phyloP scores from a whole-genome alignment of 177 flowering plant species.

The Telopea speciosissima region DNA sequence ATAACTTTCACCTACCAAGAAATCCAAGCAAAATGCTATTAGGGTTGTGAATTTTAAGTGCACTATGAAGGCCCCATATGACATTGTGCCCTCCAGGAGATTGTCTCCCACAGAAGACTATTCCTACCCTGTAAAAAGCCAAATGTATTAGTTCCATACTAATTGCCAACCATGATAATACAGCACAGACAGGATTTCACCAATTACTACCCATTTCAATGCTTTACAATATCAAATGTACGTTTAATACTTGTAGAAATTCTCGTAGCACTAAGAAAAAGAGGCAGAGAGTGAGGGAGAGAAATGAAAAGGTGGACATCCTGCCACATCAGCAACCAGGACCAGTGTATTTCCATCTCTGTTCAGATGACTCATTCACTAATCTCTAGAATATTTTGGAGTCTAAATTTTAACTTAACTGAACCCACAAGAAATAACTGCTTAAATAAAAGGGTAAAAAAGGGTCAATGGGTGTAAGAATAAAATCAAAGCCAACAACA shows the following conservation, averaged over 20 bases:
- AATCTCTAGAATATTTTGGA: too few species aligned
- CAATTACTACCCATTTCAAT: neutral
- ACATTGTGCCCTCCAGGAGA: slow-evolving; percentile 99
- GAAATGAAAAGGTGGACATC: neutral
- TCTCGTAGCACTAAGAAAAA: neutral
- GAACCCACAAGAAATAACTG: neutral
- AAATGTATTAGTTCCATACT: neutral
- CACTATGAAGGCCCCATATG: slow-evolving; percentile 82
- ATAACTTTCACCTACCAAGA: slow-evolving; percentile 48
- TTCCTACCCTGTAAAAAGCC: slow-evolving; percentile 66
- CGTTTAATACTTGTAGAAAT: neutral
- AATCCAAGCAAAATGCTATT: slow-evolving; percentile 76
- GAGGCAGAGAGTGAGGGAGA: neutral
- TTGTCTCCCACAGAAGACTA: slow-evolving; percentile 94
- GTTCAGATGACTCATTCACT: too few species aligned
- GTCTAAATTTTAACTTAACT: too few species aligned
- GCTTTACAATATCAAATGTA: neutral
- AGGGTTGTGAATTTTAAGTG: slow-evolving; percentile 75
- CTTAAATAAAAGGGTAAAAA: neutral
- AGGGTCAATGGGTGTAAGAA: neutral
- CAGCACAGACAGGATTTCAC: neutral
- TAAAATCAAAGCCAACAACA: too few species aligned
- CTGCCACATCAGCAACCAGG: too few species aligned
- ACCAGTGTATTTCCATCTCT: too few species aligned
- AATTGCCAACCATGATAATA: neutral